phyloP scores from a whole-genome alignment of 2,329 filamentous ascomycete species.

The Mariannaea sp. region DNA sequence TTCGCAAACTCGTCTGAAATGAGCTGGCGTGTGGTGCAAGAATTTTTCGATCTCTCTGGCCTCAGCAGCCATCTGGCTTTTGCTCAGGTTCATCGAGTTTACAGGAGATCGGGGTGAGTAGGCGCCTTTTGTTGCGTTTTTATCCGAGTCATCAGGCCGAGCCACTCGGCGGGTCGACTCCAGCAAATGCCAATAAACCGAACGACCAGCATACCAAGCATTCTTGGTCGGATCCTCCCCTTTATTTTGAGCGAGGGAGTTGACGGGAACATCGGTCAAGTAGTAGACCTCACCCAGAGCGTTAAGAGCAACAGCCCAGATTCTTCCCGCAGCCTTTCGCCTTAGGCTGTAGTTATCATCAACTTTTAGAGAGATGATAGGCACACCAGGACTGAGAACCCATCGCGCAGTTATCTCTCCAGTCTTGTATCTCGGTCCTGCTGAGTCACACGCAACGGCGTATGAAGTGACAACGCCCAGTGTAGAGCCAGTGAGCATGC shows the following conservation, averaged over 20 bases:
- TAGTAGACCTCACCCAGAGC: slow-evolving; percentile 92
- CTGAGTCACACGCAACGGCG: slow-evolving; percentile 65
- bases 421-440: slow-evolving; percentile 66
- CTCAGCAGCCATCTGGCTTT: slow-evolving; percentile 74
- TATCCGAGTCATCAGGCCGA: slow-evolving; percentile 73
- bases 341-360: slow-evolving; percentile 81
- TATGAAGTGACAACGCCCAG: slow-evolving; percentile 83
- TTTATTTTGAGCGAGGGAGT: slow-evolving; percentile 54
- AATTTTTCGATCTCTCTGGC: slow-evolving; percentile 82
- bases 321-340: slow-evolving; percentile 69
- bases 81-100: slow-evolving; percentile 71
- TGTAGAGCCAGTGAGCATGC: slow-evolving; percentile 82
- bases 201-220: slow-evolving; percentile 81
- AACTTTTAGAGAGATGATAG: slow-evolving; percentile 80
- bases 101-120: slow-evolving; percentile 83
- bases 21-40: slow-evolving; percentile 70
- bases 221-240: slow-evolving; percentile 63
- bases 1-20: slow-evolving; percentile 78
- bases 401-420: slow-evolving; percentile 87
- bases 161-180: slow-evolving; percentile 77
- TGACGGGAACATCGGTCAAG: slow-evolving; percentile 70
- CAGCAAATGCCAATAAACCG: slow-evolving; percentile 78
- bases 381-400: slow-evolving; percentile 90
- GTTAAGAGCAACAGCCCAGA: slow-evolving; percentile 94
- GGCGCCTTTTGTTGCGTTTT: slow-evolving; percentile 68